phyloP scores from a whole-genome alignment of 148 eudicot species.

The Rheum nobile region DNA sequence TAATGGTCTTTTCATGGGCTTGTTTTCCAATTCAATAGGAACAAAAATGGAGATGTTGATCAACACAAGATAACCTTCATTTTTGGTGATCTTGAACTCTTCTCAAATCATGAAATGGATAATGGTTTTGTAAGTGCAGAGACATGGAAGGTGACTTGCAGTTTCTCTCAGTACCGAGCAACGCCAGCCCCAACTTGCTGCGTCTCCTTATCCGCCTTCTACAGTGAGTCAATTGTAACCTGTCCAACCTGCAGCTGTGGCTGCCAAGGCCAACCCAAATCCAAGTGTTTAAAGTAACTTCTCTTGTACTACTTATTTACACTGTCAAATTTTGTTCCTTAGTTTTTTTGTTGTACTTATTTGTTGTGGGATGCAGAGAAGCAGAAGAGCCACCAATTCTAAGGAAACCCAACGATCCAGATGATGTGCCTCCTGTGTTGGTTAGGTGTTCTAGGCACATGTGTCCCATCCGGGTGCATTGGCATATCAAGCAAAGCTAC shows the following conservation, averaged over 20 bases:
- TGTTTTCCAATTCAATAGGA: too few relatives aligned
- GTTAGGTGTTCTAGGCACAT: conserved; percentile 49
- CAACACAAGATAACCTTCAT: background rate
- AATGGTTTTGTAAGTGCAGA: conserved; percentile 22
- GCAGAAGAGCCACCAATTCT: conserved; percentile 26
- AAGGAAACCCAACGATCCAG: conserved; percentile 22
- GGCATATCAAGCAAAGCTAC: conserved; percentile 77
- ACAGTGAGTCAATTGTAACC: conserved; percentile 38
- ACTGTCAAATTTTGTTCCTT: background rate
- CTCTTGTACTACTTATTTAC: background rate
- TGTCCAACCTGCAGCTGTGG: conserved; percentile 67
- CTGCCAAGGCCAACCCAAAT: conserved; percentile 41
- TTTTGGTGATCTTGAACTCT: background rate
- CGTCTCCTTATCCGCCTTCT: conserved; percentile 83
- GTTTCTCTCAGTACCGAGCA: conserved; percentile 64
- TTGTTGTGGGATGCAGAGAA: conserved; percentile 16
- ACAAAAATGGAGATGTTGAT: background rate
- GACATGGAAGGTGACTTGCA: conserved; percentile 54
- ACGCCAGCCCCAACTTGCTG: conserved; percentile 64
- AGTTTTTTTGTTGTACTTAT: background rate
- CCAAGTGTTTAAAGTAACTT: conserved; percentile 44
- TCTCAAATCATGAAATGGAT: background rate
- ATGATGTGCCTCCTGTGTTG: conserved; percentile 30
- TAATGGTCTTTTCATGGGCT: background rate
- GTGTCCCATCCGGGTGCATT: conserved; percentile 72